Evolutionary conservation across 257 asterid genomes (phyloP), one percentile per base, ranked within the genome.

Genomic region (Solanum sejunctum): DNA sequence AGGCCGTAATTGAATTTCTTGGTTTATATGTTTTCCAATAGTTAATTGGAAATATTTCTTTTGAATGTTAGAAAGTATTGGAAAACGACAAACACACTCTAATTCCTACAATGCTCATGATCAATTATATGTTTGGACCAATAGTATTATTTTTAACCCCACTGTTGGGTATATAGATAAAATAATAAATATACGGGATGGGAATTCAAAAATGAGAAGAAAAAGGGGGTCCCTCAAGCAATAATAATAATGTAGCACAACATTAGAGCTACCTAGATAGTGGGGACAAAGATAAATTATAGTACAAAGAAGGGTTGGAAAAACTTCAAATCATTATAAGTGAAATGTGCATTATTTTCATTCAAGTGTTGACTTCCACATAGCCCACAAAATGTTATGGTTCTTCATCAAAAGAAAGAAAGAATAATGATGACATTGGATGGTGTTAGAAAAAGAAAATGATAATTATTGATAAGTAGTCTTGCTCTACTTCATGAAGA

Each of bases 281-380:
- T 83, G 80, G 85, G 85, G 80, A 9, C 79, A 61, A 26, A 64
- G 5, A 39, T 20, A 58, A 45, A 81, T 54, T 8, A 41, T 10
- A 45, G 52, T 55, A 52, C 7, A 52, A 78, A 75, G 47, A 52
- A 52, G 64, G n/a, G 82, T 78, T 78, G 49, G 82, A 52, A 83
- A 83, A 83, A 63, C 85, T 71, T 83, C 67, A 83, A 64, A 83
- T 83, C 85, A 83, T 63, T 64, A 55, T 51, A 63, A 49, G 80
- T 83, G 77, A 49, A 47, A 83, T 63, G 73, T 61, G 61, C 78
- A 66, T 67, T 67, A 69, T 83, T 83, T 69, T 52, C 81, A 83
- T 83, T 83, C 85, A 36, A 32, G 81, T 83, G 85, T 75, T 83
- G 85, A 83, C 81, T 83, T 83, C 49, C 69, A 83, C 79, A 57